These are phyloP conservation scores for Yamadazyma songkhlaensis DNA, from an alignment of 1,139 yeast genomes.

Conservation along the genomic window DNA sequence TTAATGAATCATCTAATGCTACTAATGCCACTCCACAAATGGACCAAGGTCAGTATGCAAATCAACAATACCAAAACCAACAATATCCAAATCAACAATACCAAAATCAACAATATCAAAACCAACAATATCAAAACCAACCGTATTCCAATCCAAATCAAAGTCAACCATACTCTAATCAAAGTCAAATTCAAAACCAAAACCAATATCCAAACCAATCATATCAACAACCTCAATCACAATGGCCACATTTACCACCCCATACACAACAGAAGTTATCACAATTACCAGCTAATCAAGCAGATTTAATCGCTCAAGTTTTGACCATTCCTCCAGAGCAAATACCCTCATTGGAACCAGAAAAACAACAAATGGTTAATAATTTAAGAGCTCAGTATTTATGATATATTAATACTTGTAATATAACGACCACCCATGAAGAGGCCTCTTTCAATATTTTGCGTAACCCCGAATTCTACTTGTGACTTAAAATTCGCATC, in stretches of 20 bases:
- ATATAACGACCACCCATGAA: not conserved
- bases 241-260: constrained; percentile 52
- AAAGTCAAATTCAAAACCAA: constrained; percentile 3
- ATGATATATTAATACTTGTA: constrained; percentile 10
- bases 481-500: not conserved
- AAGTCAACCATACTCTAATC: constrained; percentile 4
- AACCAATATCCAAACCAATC: constrained; percentile 8
- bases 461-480: not conserved
- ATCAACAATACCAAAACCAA: constrained; percentile 9
- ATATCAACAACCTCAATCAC: constrained; percentile 19
- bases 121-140: not conserved
- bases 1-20: constrained; percentile 42
- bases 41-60: constrained; percentile 3
- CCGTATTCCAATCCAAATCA: constrained; percentile 9
- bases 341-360: constrained; percentile 53
- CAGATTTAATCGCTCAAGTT: constrained; percentile 64
- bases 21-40: constrained; percentile 23
- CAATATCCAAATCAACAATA: constrained; percentile 16
- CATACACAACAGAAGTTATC: constrained; percentile 48
- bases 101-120: constrained; percentile 10
- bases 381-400: constrained; percentile 58
- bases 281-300: constrained; percentile 53
- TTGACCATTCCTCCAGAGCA: constrained; percentile 56
- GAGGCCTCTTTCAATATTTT: not conserved
- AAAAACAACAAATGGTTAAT: constrained; percentile 60